Evolutionary conservation across 2,329 filamentous ascomycete genomes (phyloP).

Genomic region (Plenodomus lindquistii): DNA sequence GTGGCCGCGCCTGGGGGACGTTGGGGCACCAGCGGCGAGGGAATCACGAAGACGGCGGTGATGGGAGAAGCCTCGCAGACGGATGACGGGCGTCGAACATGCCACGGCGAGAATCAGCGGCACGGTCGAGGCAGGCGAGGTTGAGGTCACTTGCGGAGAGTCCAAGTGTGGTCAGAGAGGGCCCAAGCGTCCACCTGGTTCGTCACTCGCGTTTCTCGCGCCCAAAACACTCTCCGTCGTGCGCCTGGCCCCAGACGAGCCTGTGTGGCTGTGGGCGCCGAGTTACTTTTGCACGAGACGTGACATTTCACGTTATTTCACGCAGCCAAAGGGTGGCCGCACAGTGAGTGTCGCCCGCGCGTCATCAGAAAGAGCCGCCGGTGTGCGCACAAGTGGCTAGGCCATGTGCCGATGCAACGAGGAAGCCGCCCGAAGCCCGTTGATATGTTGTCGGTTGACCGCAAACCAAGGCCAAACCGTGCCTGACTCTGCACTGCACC

Average conservation of each 20-base stretch:
- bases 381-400: slow-evolving; percentile 21
- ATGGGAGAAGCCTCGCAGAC: slow-evolving; percentile 21
- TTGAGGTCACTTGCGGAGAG: slow-evolving; percentile 23
- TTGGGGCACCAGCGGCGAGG: slow-evolving; percentile 1
- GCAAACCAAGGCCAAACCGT: slow-evolving; percentile 9
- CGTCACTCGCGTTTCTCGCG: slow-evolving; percentile 16
- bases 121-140: slow-evolving; percentile 16
- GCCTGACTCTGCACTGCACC: slow-evolving; percentile 8
- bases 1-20: slow-evolving; percentile 12
- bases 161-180: slow-evolving; percentile 17
- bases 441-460: slow-evolving; percentile 28
- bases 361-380: slow-evolving; percentile 2
- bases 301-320: not conserved
- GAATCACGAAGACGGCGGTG: slow-evolving; percentile 2
- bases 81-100: slow-evolving; percentile 21
- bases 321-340: slow-evolving; percentile 5
- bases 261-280: not conserved
- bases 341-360: slow-evolving; percentile 19
- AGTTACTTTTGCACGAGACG: not conserved
- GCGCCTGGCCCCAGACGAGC: not conserved
- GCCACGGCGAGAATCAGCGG: slow-evolving; percentile 12
- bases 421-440: slow-evolving; percentile 26
- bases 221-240: not conserved
- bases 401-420: slow-evolving; percentile 13
- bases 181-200: slow-evolving; percentile 13